Conservation (phyloP, 176 grass and related monocot species). For the Lolium rigidum region DNA sequence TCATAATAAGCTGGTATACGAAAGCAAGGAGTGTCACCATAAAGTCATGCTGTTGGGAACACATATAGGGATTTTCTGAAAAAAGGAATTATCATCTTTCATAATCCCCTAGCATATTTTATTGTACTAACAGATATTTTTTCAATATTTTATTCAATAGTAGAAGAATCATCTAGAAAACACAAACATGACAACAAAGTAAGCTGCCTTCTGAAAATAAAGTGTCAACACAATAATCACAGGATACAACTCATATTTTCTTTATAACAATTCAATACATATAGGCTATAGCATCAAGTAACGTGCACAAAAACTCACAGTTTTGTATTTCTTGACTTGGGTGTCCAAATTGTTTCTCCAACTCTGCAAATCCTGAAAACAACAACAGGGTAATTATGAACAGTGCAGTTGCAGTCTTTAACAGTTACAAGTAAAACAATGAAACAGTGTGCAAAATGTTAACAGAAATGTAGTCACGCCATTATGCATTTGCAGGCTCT, state of each 20-base stretch:
- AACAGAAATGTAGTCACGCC: neutral
- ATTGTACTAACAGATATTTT: neutral
- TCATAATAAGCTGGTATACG: slow-evolving; percentile 32
- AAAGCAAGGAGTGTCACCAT: neutral
- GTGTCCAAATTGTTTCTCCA: slow-evolving; percentile 92
- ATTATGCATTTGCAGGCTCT: neutral
- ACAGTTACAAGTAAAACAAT: neutral
- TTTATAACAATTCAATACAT: neutral
- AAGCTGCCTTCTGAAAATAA: slow-evolving; percentile 13
- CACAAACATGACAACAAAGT: neutral
- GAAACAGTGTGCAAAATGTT: neutral
- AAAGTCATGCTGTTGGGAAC: neutral
- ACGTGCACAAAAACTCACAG: slow-evolving; percentile 55
- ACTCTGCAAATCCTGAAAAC: slow-evolving; percentile 81
- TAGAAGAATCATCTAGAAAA: slow-evolving; percentile 5
- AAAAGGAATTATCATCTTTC: neutral
- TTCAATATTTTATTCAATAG: neutral
- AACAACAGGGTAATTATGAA: neutral
- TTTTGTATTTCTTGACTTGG: slow-evolving; percentile 93
- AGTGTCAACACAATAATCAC: neutral
- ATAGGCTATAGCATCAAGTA: neutral
- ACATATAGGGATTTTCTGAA: neutral
- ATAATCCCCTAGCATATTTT: slow-evolving; percentile 2
- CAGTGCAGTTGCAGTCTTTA: neutral
- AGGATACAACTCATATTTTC: neutral